A percentile compares a stretch with the other conserved stretches of the same genome.
These are phyloP conservation scores for Blastocladiella britannica DNA, from an alignment of 192 early-diverging fungal genomes.

Conservation along the genomic window DNA sequence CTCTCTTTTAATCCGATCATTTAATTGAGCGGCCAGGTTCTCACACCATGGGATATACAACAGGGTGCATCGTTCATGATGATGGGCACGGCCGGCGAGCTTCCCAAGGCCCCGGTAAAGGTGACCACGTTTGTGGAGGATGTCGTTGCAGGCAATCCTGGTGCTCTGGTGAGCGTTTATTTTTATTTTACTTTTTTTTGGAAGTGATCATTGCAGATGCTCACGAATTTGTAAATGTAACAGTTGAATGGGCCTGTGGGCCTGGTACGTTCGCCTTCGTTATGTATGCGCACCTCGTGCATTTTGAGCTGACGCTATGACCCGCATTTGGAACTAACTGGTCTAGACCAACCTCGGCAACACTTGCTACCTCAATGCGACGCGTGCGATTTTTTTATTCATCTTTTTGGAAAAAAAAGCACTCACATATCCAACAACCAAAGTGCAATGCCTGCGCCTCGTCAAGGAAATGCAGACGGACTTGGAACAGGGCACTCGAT, in stretches of 20 bases:
- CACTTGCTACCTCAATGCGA: slow-evolving; percentile 45
- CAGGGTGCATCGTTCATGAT: slow-evolving; percentile 24
- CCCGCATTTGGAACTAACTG: no score
- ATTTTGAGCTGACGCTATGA: no score
- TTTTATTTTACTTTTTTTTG: no score
- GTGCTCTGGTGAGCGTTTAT: no score
- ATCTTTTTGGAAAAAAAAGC: slow-evolving; percentile 4
- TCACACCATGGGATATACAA: no score
- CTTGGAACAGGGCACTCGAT: slow-evolving; percentile 22
- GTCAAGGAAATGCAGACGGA: slow-evolving; percentile 59
- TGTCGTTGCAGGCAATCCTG: no score
- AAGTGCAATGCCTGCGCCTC: slow-evolving; percentile 76
- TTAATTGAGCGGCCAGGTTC: slow-evolving; percentile 7
- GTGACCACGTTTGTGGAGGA: slow-evolving; percentile 69
- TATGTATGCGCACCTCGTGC: no score
- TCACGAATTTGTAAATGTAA: slow-evolving; percentile 1
- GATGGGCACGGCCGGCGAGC: slow-evolving; percentile 89
- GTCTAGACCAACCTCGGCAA: slow-evolving; percentile 84
- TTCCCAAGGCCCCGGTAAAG: slow-evolving; percentile 59
- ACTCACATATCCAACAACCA: slow-evolving; percentile 17
- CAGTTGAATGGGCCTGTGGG: slow-evolving; percentile 80
- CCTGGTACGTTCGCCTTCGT: no score
- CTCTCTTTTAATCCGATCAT: slow-evolving; percentile 17
- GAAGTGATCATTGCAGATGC: no score
- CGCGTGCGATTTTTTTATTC: slow-evolving; percentile 4